Conservation (phyloP, 192 early-diverging fungal species). For the Umbelopsis sp. region DNA sequence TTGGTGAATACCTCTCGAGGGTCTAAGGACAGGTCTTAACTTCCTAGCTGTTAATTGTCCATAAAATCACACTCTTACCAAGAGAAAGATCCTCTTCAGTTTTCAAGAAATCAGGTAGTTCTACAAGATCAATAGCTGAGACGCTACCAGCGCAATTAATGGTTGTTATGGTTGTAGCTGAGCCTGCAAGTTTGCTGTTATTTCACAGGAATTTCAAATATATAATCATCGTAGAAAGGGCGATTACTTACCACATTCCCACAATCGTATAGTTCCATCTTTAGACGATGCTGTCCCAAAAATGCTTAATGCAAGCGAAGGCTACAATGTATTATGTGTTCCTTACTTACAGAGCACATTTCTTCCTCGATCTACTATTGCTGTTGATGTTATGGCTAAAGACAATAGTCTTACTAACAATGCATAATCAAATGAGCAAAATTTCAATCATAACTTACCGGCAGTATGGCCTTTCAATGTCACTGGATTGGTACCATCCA, state of each 20-base stretch:
- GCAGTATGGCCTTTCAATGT: constrained; percentile 70
- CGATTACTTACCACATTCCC: constrained; percentile 56
- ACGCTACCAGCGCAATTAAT: constrained; percentile 32
- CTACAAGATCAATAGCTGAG: constrained; percentile 42
- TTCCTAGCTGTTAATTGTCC: neutral
- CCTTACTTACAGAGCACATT: constrained; percentile 62
- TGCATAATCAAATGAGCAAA: neutral
- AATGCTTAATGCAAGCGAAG: neutral
- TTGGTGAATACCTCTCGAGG: constrained; percentile 49
- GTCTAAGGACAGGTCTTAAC: constrained; percentile 26
- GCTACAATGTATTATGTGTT: neutral
- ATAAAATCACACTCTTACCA: constrained; percentile 27
- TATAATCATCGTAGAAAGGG: neutral
- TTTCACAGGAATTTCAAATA: neutral
- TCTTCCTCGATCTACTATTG: constrained; percentile 66
- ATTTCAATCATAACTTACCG: constrained; percentile 29
- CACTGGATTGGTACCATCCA: constrained; percentile 74
- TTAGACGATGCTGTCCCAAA: constrained; percentile 48
- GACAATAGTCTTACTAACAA: neutral
- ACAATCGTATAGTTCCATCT: constrained; percentile 58
- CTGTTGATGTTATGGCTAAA: constrained; percentile 60
- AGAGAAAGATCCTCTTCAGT: neutral
- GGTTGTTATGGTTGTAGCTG: constrained; percentile 45
- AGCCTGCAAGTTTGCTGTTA: constrained; percentile 27
- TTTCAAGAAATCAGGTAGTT: neutral